A percentile compares a stretch with the other conserved stretches of the same genome.
These are phyloP conservation scores for Deakozyma indianensis DNA, from an alignment of 805 yeast genomes.

Conservation along the genomic window DNA sequence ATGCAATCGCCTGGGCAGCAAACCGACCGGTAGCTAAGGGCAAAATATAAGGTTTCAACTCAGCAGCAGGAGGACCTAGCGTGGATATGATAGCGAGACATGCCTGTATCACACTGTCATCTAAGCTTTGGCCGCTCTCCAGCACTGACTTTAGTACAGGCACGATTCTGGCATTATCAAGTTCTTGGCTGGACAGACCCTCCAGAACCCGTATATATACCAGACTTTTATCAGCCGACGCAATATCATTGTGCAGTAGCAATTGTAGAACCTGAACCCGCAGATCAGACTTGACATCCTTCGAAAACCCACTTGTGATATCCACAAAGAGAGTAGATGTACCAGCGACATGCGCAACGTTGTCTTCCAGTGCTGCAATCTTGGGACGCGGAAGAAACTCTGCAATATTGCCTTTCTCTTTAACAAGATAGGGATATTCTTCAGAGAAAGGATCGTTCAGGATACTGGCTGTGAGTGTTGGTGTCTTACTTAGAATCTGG, in stretches of 20 bases:
- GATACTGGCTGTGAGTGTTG: too few species aligned
- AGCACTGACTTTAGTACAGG: not conserved
- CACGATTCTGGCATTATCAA: not conserved
- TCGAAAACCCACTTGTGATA: too few species aligned
- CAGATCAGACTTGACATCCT: not conserved
- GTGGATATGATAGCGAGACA: not conserved
- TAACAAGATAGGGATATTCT: too few species aligned
- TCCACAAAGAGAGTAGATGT: too few species aligned
- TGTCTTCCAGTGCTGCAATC: too few species aligned
- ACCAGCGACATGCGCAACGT: too few species aligned
- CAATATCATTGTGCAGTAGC: not conserved
- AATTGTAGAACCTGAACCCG: not conserved
- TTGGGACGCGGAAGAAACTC: too few species aligned
- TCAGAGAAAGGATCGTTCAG: too few species aligned
- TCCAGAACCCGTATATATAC: not conserved
- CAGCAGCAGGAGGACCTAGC: not conserved
- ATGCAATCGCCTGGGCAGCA: not conserved
- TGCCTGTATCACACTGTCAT: not conserved
- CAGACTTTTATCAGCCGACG: not conserved
- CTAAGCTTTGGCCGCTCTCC: not conserved
- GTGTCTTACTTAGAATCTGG: too few species aligned
- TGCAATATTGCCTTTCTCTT: too few species aligned
- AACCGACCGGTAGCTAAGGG: not conserved
- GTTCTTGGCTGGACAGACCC: not conserved
- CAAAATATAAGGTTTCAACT: not conserved